Evolutionary conservation across 164 flowering plant species (phyloP), one percentile per base, ranked within the genome.

Genomic region (grape (Vitis vinifera)): DNA sequence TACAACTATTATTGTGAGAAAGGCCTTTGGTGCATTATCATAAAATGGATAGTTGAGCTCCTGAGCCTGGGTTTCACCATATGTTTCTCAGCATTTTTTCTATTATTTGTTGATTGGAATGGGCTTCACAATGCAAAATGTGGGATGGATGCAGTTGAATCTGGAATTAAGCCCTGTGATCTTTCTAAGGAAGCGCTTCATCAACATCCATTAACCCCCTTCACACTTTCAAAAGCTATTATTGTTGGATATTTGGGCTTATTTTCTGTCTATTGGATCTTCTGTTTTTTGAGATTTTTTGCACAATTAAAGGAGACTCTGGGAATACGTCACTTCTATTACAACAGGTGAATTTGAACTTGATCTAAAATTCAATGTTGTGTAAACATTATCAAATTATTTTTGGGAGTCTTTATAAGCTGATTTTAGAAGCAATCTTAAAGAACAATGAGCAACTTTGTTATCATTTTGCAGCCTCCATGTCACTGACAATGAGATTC

Each of bases 101-200:
- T 96, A 58, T 71, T 96, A 48, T 87, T 66, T 80, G 97, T 93
- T 73, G 98, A 96, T 83, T 96, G 98, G 98, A 78, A 83, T 80
- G 97, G 98, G 62, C 92, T 96, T 27, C 89, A 87, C 59, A 93
- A 91, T 79, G 97, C 93, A 12, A 93, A 93, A 77, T 96, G 99
- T 82, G 99, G 99, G 63, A 91, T 96, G 80, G 94, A 90, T 80
- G 99, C 99, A 8, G 95, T 93, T 73, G 98, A 87, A 73, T 93
- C 98, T 57, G 99, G 99, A 70, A 89, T 79, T 55, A 91, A 88
- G 79, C 97, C 95, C 2, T 96, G 99, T 72, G 97, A 96, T 84
- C 86, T 96, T 73, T 81, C 89, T 50, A 85, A 89, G 74, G 98
- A 93, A 79, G 97, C 97, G 67, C 81, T 96, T 70, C 91, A 88